Evolutionary conservation across 2,329 filamentous ascomycete species (phyloP), one percentile per base, ranked within the genome.

Genomic region (Chrysoporthe puriensis): DNA sequence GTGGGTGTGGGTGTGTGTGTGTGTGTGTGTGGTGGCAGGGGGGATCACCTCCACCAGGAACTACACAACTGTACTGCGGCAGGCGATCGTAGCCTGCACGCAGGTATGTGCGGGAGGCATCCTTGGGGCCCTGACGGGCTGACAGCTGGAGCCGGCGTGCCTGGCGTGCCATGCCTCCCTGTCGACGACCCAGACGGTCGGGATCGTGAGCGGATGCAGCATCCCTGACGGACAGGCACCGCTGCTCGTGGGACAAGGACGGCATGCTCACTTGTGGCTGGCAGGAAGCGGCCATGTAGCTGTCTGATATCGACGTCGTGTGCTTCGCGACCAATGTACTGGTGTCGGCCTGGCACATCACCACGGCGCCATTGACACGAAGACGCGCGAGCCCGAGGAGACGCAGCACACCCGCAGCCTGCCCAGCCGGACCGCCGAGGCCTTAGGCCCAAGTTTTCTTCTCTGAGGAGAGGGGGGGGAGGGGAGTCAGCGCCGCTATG

Each of bases 131-230:
- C 57, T 32, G 44, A 48, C n/a, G 14, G 63, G 62, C 60, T 66
- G 67, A 56, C 63, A 63, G 67, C 61, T 66, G 60, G 56, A 32
- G 40, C 21, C 32, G 54, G 54, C 26, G 52, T 57, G 26, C 54
- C 50, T 64, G 62, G 16, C 54, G 63, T 57, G 43, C 56, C 63
- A 34, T 59, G 54, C 42, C 54, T 58, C 52, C 52, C 46, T 63
- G 65, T 67, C 61, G 54, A 67, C 50, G 68, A 68, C 64, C 68
- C 68, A 67, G 66, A 70, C 40, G 40, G 46, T 70, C 68, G 68
- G 68, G 56, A 68, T 68, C 68, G 56, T 60, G 67, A 50, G 50
- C 59, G 63, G 56, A 63, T 63, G 64, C 62, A 63, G 57, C 44
- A 66, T 66, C 64, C 67, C 58, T 69, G 67, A 34, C 50, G 11